Percentiles rank a stretch among this genome's conserved stretches.
Conservation (phyloP, 2,329 filamentous ascomycete genomes). For the Parafenestella ontariensis region DNA sequence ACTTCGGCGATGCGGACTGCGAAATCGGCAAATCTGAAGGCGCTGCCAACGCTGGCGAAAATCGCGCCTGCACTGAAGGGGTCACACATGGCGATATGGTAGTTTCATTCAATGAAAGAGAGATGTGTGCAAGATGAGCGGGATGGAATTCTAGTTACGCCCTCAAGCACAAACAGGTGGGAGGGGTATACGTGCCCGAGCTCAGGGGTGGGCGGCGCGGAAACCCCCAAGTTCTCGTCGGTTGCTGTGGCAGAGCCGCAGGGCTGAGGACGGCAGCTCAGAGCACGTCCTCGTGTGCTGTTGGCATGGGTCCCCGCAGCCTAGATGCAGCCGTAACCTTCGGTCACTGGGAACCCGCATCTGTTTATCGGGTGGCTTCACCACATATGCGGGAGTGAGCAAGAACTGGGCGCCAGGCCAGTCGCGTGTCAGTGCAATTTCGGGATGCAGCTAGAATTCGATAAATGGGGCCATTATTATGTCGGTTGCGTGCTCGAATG, state of each 20-base stretch:
- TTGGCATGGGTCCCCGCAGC: neutral
- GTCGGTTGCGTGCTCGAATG: neutral
- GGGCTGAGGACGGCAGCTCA: slow-evolving; percentile 1
- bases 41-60: slow-evolving; percentile 29
- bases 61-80: slow-evolving; percentile 15
- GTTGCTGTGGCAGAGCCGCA: neutral
- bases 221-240: slow-evolving; percentile 3
- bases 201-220: neutral
- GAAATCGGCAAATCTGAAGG: slow-evolving; percentile 33
- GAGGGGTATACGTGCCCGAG: neutral
- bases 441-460: too few relatives aligned
- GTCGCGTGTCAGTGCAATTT: neutral
- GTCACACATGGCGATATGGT: slow-evolving; percentile 14
- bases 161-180: neutral
- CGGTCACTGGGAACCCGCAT: neutral
- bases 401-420: neutral
- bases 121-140: too few relatives aligned
- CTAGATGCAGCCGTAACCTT: neutral
- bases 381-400: neutral
- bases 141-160: neutral
- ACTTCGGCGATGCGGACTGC: slow-evolving; percentile 29
- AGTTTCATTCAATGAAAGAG: neutral
- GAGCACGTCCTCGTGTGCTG: neutral
- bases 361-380: neutral
- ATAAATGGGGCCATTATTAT: too few relatives aligned